Evolutionary conservation across 2,329 filamentous ascomycete species (phyloP), one percentile per base, ranked within the genome.

Genomic region (Fusarium xylarioides): DNA sequence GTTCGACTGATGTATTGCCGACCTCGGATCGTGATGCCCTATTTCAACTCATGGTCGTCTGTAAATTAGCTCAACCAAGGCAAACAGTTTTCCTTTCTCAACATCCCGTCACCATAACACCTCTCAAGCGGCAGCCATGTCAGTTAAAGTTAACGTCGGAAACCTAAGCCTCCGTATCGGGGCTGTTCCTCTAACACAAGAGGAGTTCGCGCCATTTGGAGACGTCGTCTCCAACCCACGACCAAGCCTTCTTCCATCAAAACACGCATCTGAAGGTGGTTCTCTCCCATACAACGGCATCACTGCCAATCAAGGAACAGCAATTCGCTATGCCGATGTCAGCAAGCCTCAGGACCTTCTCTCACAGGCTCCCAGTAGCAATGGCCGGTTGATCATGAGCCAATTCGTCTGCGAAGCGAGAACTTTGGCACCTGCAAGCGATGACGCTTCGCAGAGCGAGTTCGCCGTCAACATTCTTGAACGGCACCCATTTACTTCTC

Each of bases 401-500:
- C 92, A 98, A 89, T 98, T 98, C 81, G 91, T 94, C 62, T 98
- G 94, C 81, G 91, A 78, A 18, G 78, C 82, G 11, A 78, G 82
- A 19, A 70, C 75, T 56, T 77, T 83, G 28, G 44, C 65, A 26
- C 47, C 70, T 49, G 66, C 52, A 38, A 66, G 53, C 18, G 59
- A 57, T 38, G 57, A 63, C 50, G 40, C 65, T 26, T 62, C 71
- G 4, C 49, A 70, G 47, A 55, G 70, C 43, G 71, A 78, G 50
- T 93, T 97, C 79, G 85, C 75, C 28, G 79, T 98, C 60, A 83
- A 83, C 26, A 89, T 97, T 64, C 89, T 98, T 35, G 96, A 99
- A 82, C 88, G 96, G 43, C 96, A 99, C 82, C 95, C 96, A 0
- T 98, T 91, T 82, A 98, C 96, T 3, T 93, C 93, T 4, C 96